Evolutionary conservation across 352 stramenopile species (phyloP), one percentile per base, ranked within the genome.

Genomic region (Pythium brassicae): DNA sequence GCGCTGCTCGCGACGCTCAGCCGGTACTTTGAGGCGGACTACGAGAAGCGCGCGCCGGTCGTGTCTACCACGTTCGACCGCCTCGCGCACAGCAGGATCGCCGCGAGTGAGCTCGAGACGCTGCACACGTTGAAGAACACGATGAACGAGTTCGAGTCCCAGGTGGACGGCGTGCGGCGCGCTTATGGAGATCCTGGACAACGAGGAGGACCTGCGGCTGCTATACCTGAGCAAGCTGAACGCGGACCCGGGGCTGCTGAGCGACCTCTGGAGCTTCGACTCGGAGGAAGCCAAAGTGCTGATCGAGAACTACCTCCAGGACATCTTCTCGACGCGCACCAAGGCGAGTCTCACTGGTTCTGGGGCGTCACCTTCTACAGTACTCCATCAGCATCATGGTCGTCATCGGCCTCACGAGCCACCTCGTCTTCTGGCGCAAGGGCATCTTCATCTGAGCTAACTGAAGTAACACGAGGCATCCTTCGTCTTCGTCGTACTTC

Each of bases 301-400:
- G 22, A 53, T 66, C 22, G 59, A 67, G 37, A 56, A 42, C 19
- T 70, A 61, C 44, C 32, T 69, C 4, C 25, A 50, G 17, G 45
- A 92, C 42, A 92, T 92, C 35, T 84, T 87, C 62, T 83, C 83
- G 22, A 92, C 77, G 5, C 74, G 77, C 17, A 88, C 81, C 1
- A 86, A 89, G 61, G 78, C 74, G 3, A 70, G 63, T 23, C 51
- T 92, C n/a, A n/a, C n/a, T n/a, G n/a, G n/a, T n/a, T n/a, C n/a
- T n/a, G n/a, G n/a, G n/a, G n/a, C n/a, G n/a, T n/a, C n/a, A n/a
- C n/a, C n/a, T n/a, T n/a, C n/a, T n/a, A n/a, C n/a, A n/a, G n/a
- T n/a, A n/a, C n/a, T n/a, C n/a, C n/a, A n/a, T n/a, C n/a, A n/a
- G n/a, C n/a, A n/a, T n/a, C n/a, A n/a, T n/a, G n/a, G n/a, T n/a